Percentiles rank a stretch among this genome's conserved stretches.
phyloP scores from a whole-genome alignment of 2,329 filamentous ascomycete genomes.

The Aureobasidium sp. region DNA sequence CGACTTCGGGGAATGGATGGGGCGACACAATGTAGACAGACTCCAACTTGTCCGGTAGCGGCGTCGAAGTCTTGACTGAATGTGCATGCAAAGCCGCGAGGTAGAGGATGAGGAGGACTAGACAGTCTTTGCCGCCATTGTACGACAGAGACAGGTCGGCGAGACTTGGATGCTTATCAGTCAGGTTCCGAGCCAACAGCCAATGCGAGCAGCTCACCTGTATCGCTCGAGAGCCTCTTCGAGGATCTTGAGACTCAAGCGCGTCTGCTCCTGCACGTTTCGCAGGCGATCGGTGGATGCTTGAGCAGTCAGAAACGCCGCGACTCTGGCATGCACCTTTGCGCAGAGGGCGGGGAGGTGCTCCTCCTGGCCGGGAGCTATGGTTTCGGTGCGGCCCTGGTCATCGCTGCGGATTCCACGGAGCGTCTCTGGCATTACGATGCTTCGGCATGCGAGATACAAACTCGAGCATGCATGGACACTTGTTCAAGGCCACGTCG shows the following conservation, averaged over 20 bases:
- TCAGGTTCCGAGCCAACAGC: background rate
- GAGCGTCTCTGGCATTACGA: slow-evolving; percentile 31
- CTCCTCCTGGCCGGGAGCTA: slow-evolving; percentile 41
- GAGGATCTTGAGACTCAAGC: slow-evolving; percentile 65
- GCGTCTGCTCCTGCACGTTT: slow-evolving; percentile 67
- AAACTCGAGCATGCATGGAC: background rate
- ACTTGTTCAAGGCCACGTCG: background rate
- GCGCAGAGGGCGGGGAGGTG: slow-evolving; percentile 40
- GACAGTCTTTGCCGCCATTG: slow-evolving; percentile 96
- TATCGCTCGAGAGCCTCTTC: slow-evolving; percentile 69
- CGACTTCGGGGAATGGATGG: slow-evolving; percentile 79
- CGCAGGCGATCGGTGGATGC: slow-evolving; percentile 51
- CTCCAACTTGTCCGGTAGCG: slow-evolving; percentile 47
- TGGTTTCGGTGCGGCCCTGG: slow-evolving; percentile 25
- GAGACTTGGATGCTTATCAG: slow-evolving; percentile 44
- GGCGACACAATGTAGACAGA: slow-evolving; percentile 83
- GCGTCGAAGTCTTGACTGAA: slow-evolving; percentile 17
- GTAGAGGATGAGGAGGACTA: slow-evolving; percentile 83
- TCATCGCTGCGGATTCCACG: slow-evolving; percentile 20
- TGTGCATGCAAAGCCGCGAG: slow-evolving; percentile 55
- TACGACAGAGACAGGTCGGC: slow-evolving; percentile 83
- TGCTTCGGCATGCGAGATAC: slow-evolving; percentile 6
- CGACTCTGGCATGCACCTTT: slow-evolving; percentile 53
- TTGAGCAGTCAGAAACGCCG: slow-evolving; percentile 57
- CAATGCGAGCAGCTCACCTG: slow-evolving; percentile 46